phyloP scores from a whole-genome alignment of 1,284 basidiomycete species.

The Ustilago esculenta region DNA sequence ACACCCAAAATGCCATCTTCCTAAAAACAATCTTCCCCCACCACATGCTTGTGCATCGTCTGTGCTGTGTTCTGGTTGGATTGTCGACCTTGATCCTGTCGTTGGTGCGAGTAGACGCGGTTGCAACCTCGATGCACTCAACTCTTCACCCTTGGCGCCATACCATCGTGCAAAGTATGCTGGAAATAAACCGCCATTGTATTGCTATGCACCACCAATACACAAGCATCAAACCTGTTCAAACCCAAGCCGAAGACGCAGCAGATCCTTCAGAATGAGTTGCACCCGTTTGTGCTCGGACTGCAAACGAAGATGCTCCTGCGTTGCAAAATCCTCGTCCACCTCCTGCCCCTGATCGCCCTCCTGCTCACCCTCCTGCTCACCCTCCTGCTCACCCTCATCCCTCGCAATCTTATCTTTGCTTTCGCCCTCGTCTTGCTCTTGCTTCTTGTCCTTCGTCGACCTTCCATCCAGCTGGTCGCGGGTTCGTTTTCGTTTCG shows the following conservation, averaged over 20 bases:
- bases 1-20: constrained; percentile 19
- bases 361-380: background rate
- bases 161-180: too few relatives aligned
- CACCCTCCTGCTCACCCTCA: background rate
- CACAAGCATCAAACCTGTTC: constrained; percentile 20
- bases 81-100: too few relatives aligned
- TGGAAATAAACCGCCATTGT: too few relatives aligned
- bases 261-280: constrained; percentile 34
- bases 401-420: constrained; percentile 1
- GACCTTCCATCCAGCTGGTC: background rate
- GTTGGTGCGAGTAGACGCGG: too few relatives aligned
- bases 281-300: constrained; percentile 41
- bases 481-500: background rate
- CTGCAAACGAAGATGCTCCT: constrained; percentile 19
- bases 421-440: background rate
- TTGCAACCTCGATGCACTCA: too few relatives aligned
- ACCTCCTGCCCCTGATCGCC: constrained; percentile 13
- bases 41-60: too few relatives aligned
- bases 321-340: constrained; percentile 1
- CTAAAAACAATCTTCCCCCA: constrained; percentile 2
- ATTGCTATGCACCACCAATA: background rate
- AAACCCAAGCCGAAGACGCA: constrained; percentile 32
- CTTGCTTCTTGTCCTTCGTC: background rate
- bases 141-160: too few relatives aligned
- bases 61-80: too few relatives aligned